These are phyloP conservation scores for Anisodus acutangulus DNA, from an alignment of 257 asterid genomes.

Conservation along the genomic window DNA sequence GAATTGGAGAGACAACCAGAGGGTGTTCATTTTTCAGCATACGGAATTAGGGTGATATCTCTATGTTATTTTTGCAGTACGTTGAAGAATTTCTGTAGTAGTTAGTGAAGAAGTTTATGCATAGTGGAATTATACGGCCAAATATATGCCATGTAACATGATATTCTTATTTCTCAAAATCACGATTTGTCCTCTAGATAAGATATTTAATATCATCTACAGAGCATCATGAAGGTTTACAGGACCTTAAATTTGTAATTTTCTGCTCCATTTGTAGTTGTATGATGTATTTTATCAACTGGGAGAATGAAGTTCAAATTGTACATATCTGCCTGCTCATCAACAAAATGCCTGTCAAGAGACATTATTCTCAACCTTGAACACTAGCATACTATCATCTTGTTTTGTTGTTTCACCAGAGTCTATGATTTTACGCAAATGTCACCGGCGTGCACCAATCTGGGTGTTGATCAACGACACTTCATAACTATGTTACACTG, in stretches of 20 bases:
- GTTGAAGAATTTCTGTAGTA: slow-evolving; percentile 16
- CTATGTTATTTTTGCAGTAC: not conserved
- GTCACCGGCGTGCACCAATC: not conserved
- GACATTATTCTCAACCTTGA: too few species aligned
- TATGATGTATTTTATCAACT: not conserved
- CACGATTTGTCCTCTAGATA: not conserved
- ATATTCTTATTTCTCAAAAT: slow-evolving; percentile 21
- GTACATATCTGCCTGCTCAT: not conserved
- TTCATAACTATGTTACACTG: not conserved
- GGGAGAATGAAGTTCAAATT: not conserved
- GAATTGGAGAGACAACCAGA: not conserved
- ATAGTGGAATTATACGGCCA: not conserved
- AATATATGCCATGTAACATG: not conserved
- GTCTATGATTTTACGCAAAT: not conserved
- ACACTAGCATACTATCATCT: not conserved
- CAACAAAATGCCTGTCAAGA: not conserved
- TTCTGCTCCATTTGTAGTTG: not conserved
- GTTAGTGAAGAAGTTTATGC: not conserved
- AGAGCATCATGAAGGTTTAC: slow-evolving; percentile 19
- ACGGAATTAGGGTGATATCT: not conserved
- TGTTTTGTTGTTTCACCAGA: slow-evolving; percentile 10
- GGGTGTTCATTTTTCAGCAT: not conserved
- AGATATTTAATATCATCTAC: not conserved
- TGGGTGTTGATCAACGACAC: not conserved
- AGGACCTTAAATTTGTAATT: not conserved